Percentiles rank a stretch among this genome's conserved stretches.
Conservation (phyloP, 2,329 filamentous ascomycete species). For the Epichloe amarillans region DNA sequence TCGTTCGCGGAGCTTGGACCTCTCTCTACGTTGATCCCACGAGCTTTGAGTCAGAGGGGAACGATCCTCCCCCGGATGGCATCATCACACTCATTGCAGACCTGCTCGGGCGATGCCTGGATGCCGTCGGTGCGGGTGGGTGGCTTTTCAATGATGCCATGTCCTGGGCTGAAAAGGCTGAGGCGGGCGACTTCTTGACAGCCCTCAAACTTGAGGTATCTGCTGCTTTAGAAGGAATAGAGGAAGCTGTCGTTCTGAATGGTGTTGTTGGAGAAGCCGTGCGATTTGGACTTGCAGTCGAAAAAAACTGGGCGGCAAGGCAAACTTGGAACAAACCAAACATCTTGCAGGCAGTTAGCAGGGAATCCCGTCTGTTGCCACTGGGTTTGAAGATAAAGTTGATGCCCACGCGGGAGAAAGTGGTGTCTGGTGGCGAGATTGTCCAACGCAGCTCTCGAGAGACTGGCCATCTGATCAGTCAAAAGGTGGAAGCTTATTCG, state of each 20-base stretch:
- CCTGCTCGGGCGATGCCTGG: constrained; percentile 58
- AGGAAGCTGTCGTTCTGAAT: constrained; percentile 53
- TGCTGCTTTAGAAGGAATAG: constrained; percentile 57
- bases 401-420: constrained; percentile 39
- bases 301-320: constrained; percentile 18
- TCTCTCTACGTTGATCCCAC: constrained; percentile 52
- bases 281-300: constrained; percentile 37
- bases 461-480: constrained; percentile 63
- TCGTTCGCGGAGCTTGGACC: constrained; percentile 65
- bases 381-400: constrained; percentile 55
- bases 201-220: constrained; percentile 55
- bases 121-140: constrained; percentile 60
- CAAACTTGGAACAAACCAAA: constrained; percentile 29
- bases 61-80: constrained; percentile 46
- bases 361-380: constrained; percentile 45
- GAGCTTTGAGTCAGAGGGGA: constrained; percentile 28
- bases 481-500: constrained; percentile 70
- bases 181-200: constrained; percentile 50
- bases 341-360: constrained; percentile 26
- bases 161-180: constrained; percentile 34
- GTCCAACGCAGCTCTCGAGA: constrained; percentile 57
- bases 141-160: constrained; percentile 55
- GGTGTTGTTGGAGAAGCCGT: constrained; percentile 54
- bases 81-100: constrained; percentile 59
- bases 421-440: constrained; percentile 56